Percentiles rank a stretch among this genome's conserved stretches.
Conservation (phyloP, 2,329 filamentous ascomycete genomes). For the Scolecobasidium constrictum region DNA sequence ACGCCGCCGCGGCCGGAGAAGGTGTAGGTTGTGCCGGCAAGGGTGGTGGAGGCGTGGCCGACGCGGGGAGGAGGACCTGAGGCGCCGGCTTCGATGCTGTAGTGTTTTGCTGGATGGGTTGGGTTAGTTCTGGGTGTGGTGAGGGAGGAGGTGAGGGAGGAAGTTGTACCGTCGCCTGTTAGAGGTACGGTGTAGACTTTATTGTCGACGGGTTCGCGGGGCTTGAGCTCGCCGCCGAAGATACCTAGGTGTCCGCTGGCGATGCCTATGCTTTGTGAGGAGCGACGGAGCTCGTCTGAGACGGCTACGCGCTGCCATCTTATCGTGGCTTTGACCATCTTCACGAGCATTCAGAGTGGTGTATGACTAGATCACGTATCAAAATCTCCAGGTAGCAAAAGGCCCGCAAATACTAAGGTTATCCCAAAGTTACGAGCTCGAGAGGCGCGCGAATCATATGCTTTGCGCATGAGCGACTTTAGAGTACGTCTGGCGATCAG, state of each 20-base stretch:
- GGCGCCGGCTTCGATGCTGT: conserved; percentile 15
- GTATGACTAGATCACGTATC: too few relatives aligned
- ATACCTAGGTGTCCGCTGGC: conserved; percentile 50
- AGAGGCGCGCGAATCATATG: too few relatives aligned
- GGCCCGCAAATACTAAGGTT: too few relatives aligned
- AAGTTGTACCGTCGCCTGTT: conserved; percentile 11
- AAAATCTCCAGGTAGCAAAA: too few relatives aligned
- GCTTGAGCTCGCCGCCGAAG: conserved; percentile 64
- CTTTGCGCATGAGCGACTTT: too few relatives aligned
- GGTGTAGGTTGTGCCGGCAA: conserved; percentile 62
- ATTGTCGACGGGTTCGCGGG: conserved; percentile 60
- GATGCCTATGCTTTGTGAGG: conserved; percentile 61
- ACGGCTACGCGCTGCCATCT: conserved; percentile 7
- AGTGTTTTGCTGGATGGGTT: conserved; percentile 17
- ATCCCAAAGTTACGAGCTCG: too few relatives aligned
- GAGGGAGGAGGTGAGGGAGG: neutral
- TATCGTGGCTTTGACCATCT: neutral
- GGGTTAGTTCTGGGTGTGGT: neutral
- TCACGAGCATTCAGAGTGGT: neutral
- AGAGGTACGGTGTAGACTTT: conserved; percentile 57
- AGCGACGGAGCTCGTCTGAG: conserved; percentile 47
- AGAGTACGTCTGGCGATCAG: too few relatives aligned
- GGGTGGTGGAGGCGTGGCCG: conserved; percentile 59
- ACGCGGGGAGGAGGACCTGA: conserved; percentile 55
- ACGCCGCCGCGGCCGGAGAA: conserved; percentile 69